These are phyloP conservation scores for Exophiala bonariae DNA, from an alignment of 2,329 filamentous ascomycete genomes.

Conservation along the genomic window DNA sequence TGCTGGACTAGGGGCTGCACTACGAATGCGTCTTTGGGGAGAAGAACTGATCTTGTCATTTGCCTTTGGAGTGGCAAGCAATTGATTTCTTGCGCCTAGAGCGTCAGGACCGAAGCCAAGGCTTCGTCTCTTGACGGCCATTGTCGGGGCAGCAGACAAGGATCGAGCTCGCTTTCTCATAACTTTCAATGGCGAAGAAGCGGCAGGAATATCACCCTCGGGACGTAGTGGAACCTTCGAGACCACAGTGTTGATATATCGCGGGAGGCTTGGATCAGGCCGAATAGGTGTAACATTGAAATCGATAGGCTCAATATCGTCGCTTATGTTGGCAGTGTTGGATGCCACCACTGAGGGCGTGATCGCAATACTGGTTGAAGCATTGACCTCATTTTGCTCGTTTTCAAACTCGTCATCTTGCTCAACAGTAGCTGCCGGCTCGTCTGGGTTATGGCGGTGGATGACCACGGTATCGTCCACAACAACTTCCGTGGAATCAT, in stretches of 20 bases:
- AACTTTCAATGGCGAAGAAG: slow-evolving; percentile 43
- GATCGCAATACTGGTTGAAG: slow-evolving; percentile 8
- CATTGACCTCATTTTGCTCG: not conserved
- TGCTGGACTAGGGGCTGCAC: slow-evolving; percentile 24
- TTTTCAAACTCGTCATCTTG: not conserved
- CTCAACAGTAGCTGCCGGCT: slow-evolving; percentile 7
- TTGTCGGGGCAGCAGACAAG: slow-evolving; percentile 46
- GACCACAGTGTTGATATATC: slow-evolving; percentile 65
- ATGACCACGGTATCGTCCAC: no score
- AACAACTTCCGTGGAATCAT: no score
- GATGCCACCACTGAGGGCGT: not conserved
- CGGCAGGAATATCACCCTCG: slow-evolving; percentile 48
- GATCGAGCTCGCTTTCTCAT: slow-evolving; percentile 52
- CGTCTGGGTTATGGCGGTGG: no score
- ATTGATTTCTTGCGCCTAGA: not conserved
- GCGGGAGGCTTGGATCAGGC: slow-evolving; percentile 43
- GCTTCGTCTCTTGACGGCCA: slow-evolving; percentile 16
- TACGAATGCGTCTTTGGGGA: slow-evolving; percentile 21
- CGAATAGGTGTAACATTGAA: slow-evolving; percentile 55
- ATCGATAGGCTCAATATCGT: slow-evolving; percentile 17
- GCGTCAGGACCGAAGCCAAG: slow-evolving; percentile 4
- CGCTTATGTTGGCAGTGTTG: not conserved
- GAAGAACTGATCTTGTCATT: slow-evolving; percentile 7
- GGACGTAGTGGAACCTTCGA: slow-evolving; percentile 75
- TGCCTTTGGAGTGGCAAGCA: slow-evolving; percentile 8